Conservation (phyloP, 805 yeast species). For the Yarrowia deformans region DNA sequence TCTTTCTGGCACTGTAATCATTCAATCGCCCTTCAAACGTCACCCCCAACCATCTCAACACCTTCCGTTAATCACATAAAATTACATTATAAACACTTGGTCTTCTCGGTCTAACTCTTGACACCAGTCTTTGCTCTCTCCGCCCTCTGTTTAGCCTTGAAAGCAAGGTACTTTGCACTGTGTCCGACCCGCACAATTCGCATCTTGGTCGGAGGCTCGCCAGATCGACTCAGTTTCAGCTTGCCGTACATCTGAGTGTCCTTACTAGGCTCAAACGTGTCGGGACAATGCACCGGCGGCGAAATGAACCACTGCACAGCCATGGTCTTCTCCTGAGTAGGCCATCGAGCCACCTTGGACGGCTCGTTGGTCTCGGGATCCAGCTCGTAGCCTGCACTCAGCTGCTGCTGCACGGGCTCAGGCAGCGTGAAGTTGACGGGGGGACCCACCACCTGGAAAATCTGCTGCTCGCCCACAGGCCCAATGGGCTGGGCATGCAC, state of each 20-base stretch:
- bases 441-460: slow-evolving; percentile 43
- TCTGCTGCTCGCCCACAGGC: slow-evolving; percentile 30
- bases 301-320: slow-evolving; percentile 45
- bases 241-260: slow-evolving; percentile 35
- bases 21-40: too few relatives aligned
- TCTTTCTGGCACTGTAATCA: too few relatives aligned
- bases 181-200: slow-evolving; percentile 59
- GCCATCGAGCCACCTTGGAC: slow-evolving; percentile 42
- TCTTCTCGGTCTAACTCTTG: not conserved
- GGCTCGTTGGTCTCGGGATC: slow-evolving; percentile 43
- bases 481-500: slow-evolving; percentile 47
- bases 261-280: slow-evolving; percentile 19
- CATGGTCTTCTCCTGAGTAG: slow-evolving; percentile 25
- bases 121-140: not conserved
- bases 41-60: too few relatives aligned
- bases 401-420: slow-evolving; percentile 44
- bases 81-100: slow-evolving; percentile 2
- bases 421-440: slow-evolving; percentile 51
- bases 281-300: slow-evolving; percentile 44
- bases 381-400: slow-evolving; percentile 42
- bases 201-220: slow-evolving; percentile 16
- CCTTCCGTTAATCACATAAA: not conserved
- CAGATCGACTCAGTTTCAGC: slow-evolving; percentile 1
- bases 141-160: slow-evolving; percentile 50
- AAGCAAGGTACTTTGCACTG: slow-evolving; percentile 74